Percentiles rank a stretch among this genome's conserved stretches.
These are phyloP conservation scores for Lasiosphaeria ovina DNA, from an alignment of 495 filamentous ascomycete species.

Conservation along the genomic window DNA sequence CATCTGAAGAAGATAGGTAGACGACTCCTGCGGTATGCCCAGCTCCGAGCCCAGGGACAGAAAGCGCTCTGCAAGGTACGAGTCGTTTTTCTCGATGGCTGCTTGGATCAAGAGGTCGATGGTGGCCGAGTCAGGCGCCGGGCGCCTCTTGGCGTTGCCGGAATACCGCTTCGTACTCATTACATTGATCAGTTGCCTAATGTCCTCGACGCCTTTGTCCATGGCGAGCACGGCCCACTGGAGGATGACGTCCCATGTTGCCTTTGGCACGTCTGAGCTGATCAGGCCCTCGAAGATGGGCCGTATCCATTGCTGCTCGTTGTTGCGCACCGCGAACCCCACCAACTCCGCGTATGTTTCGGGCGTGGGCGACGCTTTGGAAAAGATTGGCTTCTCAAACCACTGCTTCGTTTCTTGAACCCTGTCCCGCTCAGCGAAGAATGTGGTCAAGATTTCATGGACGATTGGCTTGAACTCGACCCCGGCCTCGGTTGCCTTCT, in stretches of 20 bases:
- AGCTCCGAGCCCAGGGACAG: constrained; percentile 60
- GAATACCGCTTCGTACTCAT: constrained; percentile 37
- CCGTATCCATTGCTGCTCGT: constrained; percentile 62
- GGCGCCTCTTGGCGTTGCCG: constrained; percentile 22
- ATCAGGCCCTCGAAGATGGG: constrained; percentile 60
- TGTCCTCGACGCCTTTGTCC: constrained; percentile 65
- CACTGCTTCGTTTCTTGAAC: constrained; percentile 57
- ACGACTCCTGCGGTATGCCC: constrained; percentile 59
- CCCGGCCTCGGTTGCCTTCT: constrained; percentile 31
- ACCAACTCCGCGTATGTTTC: constrained; percentile 53
- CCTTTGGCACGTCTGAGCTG: constrained; percentile 44
- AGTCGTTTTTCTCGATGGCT: constrained; percentile 66
- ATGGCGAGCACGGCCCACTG: constrained; percentile 70
- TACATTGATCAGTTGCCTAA: constrained; percentile 65
- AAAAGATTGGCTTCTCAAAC: constrained; percentile 60
- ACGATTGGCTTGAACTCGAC: constrained; percentile 32
- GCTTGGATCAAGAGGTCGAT: constrained; percentile 74
- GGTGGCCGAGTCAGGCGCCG: constrained; percentile 62
- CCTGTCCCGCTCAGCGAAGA: constrained; percentile 50
- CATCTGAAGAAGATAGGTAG: constrained; percentile 71
- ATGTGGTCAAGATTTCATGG: constrained; percentile 52
- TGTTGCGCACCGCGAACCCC: constrained; percentile 46
- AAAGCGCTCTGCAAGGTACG: constrained; percentile 72
- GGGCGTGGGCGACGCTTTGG: constrained; percentile 38
- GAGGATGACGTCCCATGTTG: constrained; percentile 66